Conservation (phyloP, 2,329 filamentous ascomycete species). For the Magnaporthales sp. region DNA sequence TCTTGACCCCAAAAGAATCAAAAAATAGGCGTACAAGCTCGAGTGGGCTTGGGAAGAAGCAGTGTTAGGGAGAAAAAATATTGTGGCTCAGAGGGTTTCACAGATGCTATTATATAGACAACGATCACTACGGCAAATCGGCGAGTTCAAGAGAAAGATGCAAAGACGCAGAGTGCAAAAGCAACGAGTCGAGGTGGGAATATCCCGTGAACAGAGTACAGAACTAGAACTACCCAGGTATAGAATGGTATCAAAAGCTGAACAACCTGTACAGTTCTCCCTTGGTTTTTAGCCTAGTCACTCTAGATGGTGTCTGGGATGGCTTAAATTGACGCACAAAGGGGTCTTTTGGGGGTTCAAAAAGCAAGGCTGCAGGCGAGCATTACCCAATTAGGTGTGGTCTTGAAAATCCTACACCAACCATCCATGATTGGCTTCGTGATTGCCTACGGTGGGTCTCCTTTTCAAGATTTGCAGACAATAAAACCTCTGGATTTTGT, state of each 20-base stretch:
- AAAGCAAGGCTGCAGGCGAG: no score
- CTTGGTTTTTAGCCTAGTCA: no score
- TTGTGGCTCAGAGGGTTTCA: not conserved
- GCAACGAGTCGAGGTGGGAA: no score
- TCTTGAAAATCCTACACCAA: not conserved
- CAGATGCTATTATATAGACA: not conserved
- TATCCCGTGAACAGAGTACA: no score
- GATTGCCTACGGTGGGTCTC: not conserved
- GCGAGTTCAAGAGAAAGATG: not conserved
- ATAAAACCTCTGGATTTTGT: no score
- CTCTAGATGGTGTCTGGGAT: no score
- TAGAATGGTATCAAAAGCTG: no score
- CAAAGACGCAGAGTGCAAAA: not conserved
- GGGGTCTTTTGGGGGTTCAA: no score
- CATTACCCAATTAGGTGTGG: no score
- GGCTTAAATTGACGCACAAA: no score
- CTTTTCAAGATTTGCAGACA: not conserved
- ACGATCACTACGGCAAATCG: not conserved
- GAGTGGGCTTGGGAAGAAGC: not conserved
- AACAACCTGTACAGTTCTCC: no score
- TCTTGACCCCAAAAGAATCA: not conserved
- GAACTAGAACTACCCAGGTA: no score
- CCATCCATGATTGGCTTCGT: not conserved
- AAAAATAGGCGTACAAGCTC: not conserved
- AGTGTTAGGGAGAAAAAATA: not conserved